Base-by-base conservation (phyloP, 2,329 filamentous ascomycete genomes). In the Nemania sp. region DNA sequence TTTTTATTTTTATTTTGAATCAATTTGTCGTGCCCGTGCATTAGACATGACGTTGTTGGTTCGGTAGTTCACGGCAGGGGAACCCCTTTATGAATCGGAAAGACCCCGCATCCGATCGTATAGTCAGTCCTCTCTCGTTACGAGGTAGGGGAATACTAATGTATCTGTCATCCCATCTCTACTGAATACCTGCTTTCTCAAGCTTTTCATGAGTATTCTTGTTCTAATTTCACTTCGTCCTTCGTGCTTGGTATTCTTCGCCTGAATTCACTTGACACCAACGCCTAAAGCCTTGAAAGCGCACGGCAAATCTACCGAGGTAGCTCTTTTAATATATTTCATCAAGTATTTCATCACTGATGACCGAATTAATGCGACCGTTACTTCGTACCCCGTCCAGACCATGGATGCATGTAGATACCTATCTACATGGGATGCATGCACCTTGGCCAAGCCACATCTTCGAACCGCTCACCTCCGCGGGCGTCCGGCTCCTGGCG, bases 21-120 rank as follows among this genome's bases (percentile, higher is more conserved):
- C 25, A 12, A 43, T 58, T 62, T 62, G 59, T 59, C 57, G 34
- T 51, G 5, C 59, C 46, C 17, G 45, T 50, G 45, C 25, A 51
- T 48, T 54, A 62, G 59, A 61, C 59, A 51, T 21, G 10, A 50
- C 13, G 46, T 34, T 29, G 25, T 13, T 35, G 35, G 20, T 39
- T 51, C 55, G 59, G 59, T 53, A 40, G 34, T 48, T 40, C 17
- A 51, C 55, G 54, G 59, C 54, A 54, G 51, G 21, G 46, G 43
- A 35, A 18, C 59, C 50, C 59, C 59, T 61, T 57, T 32, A 39
- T 49, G 47, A 39, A 54, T 58, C 59, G 59, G 59, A 51, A 49
- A 18, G 29, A 51, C 50, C 49, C 59, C 46, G 50, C 59, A 62
- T 61, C 59, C 59, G 59, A 54, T 39, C 15, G 11, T 39, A n/a